Conservation (phyloP, 179 eudicot species). For the Silene vulgaris region DNA sequence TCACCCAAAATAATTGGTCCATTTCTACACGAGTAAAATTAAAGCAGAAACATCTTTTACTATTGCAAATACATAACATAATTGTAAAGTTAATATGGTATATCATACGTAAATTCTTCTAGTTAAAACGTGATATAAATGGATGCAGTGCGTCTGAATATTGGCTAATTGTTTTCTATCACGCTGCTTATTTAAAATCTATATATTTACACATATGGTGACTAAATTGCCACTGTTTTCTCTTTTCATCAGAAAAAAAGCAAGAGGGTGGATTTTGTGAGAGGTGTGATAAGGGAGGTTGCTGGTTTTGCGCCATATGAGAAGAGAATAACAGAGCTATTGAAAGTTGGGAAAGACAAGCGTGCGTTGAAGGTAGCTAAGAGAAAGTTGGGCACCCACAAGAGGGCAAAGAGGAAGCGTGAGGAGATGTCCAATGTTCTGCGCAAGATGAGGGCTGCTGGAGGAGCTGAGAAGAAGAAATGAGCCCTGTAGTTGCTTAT, state of each 20-base stretch:
- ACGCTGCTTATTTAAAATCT: too few species aligned
- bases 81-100: too few species aligned
- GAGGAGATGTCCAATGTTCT: constrained; percentile 35
- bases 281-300: constrained; percentile 54
- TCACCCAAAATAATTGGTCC: neutral
- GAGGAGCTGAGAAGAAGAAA: constrained; percentile 29
- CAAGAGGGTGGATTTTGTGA: constrained; percentile 45
- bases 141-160: neutral
- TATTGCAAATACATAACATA: too few species aligned
- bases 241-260: constrained; percentile 43
- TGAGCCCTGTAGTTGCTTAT: constrained; percentile 12
- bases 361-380: constrained; percentile 29
- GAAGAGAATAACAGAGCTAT: constrained; percentile 24
- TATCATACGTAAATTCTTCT: neutral
- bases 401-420: constrained; percentile 37
- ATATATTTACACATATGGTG: neutral
- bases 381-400: constrained; percentile 36
- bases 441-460: constrained; percentile 37
- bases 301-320: constrained; percentile 25
- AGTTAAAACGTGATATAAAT: neutral
- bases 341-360: constrained; percentile 25
- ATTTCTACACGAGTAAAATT: neutral
- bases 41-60: too few species aligned
- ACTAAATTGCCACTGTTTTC: neutral
- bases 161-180: too few species aligned